These are phyloP conservation scores for Fusarium bactridioides DNA, from an alignment of 2,329 filamentous ascomycete genomes.

Conservation along the genomic window DNA sequence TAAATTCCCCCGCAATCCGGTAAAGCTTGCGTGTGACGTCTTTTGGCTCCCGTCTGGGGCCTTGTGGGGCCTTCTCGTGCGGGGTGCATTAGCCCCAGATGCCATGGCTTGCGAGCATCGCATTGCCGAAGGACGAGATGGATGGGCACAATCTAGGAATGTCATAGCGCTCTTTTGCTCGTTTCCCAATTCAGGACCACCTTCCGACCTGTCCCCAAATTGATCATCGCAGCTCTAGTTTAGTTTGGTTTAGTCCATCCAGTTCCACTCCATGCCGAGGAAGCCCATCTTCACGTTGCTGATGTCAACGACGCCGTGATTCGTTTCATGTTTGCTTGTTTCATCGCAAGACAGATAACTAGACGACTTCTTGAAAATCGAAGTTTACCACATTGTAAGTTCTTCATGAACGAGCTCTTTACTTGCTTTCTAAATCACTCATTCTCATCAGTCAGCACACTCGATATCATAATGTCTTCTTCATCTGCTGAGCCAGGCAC, in stretches of 20 bases:
- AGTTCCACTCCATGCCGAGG: not conserved
- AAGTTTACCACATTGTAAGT: not conserved
- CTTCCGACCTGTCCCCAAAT: conserved; percentile 22
- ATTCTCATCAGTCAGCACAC: conserved; percentile 6
- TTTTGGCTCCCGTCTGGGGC: not conserved
- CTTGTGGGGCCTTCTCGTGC: not conserved
- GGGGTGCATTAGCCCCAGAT: conserved; percentile 25
- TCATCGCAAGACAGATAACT: conserved; percentile 1
- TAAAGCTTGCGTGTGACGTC: conserved; percentile 1
- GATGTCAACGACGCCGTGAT: not conserved
- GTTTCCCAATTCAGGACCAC: conserved; percentile 25
- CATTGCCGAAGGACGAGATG: not conserved
- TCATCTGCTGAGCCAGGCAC: conserved; percentile 24
- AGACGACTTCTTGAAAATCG: not conserved
- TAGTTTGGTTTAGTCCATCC: not conserved
- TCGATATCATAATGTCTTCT: conserved; percentile 19
- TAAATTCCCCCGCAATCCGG: not conserved
- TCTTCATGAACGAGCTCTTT: not conserved
- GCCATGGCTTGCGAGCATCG: conserved; percentile 18
- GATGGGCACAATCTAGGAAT: not conserved
- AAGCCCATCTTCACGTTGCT: not conserved
- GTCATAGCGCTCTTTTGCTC: not conserved
- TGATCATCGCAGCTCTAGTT: not conserved
- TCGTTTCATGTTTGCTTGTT: not conserved
- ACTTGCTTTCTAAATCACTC: not conserved